Evolutionary conservation across 805 yeast species (phyloP).

Genomic region (Lipomyces chichibuensis): DNA sequence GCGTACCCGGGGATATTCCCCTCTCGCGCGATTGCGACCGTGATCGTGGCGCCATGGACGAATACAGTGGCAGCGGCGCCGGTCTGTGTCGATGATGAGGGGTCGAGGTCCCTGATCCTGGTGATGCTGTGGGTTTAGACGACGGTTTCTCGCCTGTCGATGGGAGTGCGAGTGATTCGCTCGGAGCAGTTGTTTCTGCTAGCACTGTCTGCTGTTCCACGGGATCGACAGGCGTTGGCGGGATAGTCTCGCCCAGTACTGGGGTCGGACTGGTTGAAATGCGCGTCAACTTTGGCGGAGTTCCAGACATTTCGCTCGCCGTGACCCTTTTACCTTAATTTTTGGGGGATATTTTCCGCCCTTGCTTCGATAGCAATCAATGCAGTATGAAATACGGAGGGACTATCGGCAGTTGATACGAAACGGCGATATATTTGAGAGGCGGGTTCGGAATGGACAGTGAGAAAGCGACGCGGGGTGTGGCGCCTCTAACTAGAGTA

Average conservation of each 20-base stretch:
- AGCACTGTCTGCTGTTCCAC: neutral
- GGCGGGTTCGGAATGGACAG: no score
- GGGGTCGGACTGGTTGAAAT: neutral
- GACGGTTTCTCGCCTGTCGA: conserved; percentile 3
- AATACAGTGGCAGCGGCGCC: conserved; percentile 27
- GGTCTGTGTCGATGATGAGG: conserved; percentile 23
- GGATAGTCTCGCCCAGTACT: conserved; percentile 11
- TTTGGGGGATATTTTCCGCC: neutral
- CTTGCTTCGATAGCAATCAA: neutral
- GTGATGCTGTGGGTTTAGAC: conserved; percentile 3
- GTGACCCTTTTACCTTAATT: neutral
- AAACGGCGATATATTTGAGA: no score
- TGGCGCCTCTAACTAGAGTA: neutral
- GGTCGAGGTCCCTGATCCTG: neutral
- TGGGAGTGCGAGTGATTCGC: conserved; percentile 2
- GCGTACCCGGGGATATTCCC: conserved; percentile 24
- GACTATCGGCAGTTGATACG: no score
- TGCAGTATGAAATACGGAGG: neutral
- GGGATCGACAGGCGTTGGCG: conserved; percentile 14
- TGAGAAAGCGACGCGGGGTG: neutral
- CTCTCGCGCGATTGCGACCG: conserved; percentile 31
- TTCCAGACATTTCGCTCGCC: neutral
- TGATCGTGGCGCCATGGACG: conserved; percentile 33
- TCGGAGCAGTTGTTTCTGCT: neutral
- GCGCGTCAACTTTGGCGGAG: neutral